Evolutionary conservation across 2,329 filamentous ascomycete genomes (phyloP).

Genomic region (Pseudogymnoascus sp.): DNA sequence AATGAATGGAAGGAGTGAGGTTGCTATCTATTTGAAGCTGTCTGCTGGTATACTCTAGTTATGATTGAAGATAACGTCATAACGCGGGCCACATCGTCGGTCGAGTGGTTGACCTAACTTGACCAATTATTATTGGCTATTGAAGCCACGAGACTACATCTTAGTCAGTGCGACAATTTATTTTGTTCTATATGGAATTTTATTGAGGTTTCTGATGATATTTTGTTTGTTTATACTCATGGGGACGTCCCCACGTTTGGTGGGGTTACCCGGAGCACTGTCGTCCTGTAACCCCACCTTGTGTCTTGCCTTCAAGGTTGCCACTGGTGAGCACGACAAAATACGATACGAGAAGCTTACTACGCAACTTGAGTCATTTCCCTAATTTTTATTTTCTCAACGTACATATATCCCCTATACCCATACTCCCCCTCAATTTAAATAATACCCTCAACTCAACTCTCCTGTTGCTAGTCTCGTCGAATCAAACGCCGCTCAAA

Average conservation of each 20-base stretch:
- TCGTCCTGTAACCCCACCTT: conserved; percentile 9
- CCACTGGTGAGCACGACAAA: neutral
- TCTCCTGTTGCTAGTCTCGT: neutral
- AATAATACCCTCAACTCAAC: neutral
- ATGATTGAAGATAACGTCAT: neutral
- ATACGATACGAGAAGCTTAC: neutral
- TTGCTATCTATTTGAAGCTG: neutral
- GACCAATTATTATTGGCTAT: neutral
- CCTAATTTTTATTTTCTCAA: neutral
- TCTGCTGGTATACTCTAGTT: neutral
- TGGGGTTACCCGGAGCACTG: conserved; percentile 9
- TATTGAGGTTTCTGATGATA: neutral
- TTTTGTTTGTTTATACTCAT: neutral
- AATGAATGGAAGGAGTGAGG: neutral
- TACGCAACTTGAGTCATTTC: conserved; percentile 6
- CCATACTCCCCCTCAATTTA: neutral
- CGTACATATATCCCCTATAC: neutral
- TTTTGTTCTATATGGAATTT: neutral
- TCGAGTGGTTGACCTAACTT: neutral
- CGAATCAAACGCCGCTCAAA: neutral
- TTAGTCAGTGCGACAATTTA: neutral
- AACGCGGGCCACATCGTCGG: neutral
- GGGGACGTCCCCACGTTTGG: neutral
- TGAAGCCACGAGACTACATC: neutral
- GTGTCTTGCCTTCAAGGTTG: conserved; percentile 1